phyloP scores from a whole-genome alignment of 805 yeast species.

The Candida railenensis region DNA sequence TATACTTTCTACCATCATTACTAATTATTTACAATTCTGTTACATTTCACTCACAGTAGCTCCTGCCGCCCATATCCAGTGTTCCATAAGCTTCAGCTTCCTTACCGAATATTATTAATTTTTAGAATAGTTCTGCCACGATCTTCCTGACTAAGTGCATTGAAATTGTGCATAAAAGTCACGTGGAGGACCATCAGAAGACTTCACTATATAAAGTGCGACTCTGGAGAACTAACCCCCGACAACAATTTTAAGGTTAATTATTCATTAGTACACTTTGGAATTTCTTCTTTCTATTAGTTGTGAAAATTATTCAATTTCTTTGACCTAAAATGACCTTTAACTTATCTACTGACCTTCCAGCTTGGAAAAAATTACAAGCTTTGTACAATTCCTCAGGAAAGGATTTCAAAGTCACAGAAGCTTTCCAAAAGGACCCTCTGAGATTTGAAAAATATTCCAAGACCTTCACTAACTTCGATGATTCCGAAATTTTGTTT shows the following conservation, averaged over 20 bases:
- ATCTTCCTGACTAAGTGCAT: background rate
- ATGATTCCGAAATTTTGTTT: conserved; percentile 84
- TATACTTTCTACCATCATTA: too few relatives aligned
- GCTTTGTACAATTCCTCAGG: conserved; percentile 68
- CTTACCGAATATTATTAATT: too few relatives aligned
- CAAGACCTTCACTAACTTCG: conserved; percentile 77
- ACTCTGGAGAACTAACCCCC: background rate
- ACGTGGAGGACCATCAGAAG: background rate
- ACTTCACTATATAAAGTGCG: background rate
- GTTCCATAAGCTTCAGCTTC: too few relatives aligned
- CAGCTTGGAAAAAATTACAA: conserved; percentile 84
- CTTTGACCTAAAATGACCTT: conserved; percentile 26
- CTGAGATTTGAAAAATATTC: conserved; percentile 75
- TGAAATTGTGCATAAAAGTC: background rate
- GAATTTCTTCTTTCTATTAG: background rate
- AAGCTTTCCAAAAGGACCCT: conserved; percentile 74
- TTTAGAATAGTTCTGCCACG: background rate
- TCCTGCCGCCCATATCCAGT: too few relatives aligned
- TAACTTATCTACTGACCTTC: conserved; percentile 66
- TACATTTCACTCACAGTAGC: too few relatives aligned
- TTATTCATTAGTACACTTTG: too few relatives aligned
- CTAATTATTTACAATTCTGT: too few relatives aligned
- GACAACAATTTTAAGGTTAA: background rate
- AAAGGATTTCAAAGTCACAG: conserved; percentile 67
- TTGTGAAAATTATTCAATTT: background rate